Percentiles rank a stretch among this genome's conserved stretches.
Conservation (phyloP, 2,329 filamentous ascomycete species). For the Ophiocordyceps camponoti-leonardi region DNA sequence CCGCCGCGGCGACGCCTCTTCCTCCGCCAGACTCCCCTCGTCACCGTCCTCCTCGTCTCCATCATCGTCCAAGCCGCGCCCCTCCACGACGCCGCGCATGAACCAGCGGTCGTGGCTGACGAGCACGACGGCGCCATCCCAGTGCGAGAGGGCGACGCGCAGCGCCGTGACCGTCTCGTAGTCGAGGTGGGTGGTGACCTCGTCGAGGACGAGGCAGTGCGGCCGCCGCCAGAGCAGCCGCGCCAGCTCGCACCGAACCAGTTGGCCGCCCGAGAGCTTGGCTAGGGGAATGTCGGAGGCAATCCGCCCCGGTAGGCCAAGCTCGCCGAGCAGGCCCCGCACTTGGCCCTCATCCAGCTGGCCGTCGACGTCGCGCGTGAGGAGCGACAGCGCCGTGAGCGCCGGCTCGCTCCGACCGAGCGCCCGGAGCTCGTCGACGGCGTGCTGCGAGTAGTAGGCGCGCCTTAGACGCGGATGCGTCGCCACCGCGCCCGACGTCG, state of each 20-base stretch:
- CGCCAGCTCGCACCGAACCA: constrained; percentile 48
- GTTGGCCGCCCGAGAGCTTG: constrained; percentile 66
- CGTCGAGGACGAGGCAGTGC: constrained; percentile 61
- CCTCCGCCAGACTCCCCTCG: constrained; percentile 17
- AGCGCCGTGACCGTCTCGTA: constrained; percentile 64
- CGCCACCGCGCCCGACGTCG: constrained; percentile 43
- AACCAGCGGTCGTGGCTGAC: constrained; percentile 77
- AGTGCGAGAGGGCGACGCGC: constrained; percentile 45
- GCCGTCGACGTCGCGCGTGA: constrained; percentile 36
- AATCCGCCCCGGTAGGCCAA: constrained; percentile 53
- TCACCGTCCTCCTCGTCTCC: constrained; percentile 19
- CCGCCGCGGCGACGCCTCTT: constrained; percentile 25
- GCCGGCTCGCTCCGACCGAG: constrained; percentile 28
- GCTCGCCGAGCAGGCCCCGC: constrained; percentile 45
- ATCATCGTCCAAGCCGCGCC: constrained; percentile 16
- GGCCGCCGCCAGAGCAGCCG: constrained; percentile 50
- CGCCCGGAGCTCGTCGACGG: constrained; percentile 49
- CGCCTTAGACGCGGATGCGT: constrained; percentile 52
- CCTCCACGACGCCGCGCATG: constrained; percentile 47
- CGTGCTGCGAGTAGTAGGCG: constrained; percentile 68
- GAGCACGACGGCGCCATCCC: constrained; percentile 58
- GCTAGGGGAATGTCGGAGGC: constrained; percentile 57
- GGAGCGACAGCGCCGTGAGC: constrained; percentile 47
- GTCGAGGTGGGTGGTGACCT: constrained; percentile 73
- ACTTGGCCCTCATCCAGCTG: constrained; percentile 48